These are phyloP conservation scores for Colletotrichum musicola DNA, from an alignment of 2,329 filamentous ascomycete species.

Conservation along the genomic window DNA sequence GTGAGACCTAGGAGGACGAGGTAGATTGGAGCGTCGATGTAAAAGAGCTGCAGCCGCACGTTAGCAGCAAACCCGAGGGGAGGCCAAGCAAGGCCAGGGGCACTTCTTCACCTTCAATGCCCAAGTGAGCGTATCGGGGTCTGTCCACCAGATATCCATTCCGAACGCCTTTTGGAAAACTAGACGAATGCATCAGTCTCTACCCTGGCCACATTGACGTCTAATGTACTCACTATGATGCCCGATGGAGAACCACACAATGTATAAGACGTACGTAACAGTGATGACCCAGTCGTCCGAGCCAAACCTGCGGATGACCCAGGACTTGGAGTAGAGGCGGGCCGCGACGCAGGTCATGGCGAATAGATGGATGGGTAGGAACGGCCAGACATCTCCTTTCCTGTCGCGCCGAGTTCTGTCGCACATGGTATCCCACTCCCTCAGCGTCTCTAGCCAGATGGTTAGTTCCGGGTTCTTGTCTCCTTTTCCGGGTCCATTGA, in stretches of 20 bases:
- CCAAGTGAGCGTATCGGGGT: slow-evolving; percentile 14
- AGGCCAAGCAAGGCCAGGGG: too few species aligned
- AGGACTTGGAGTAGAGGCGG: slow-evolving; percentile 13
- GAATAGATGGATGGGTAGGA: slow-evolving; percentile 24
- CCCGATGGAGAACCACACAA: slow-evolving; percentile 13
- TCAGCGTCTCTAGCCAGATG: not conserved
- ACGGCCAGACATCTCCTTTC: slow-evolving; percentile 18
- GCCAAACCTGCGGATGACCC: slow-evolving; percentile 17
- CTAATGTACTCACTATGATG: slow-evolving; percentile 13
- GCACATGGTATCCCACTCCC: slow-evolving; percentile 31
- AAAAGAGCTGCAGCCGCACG: slow-evolving; percentile 6
- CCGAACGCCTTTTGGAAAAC: slow-evolving; percentile 20
- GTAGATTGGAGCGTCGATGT: slow-evolving; percentile 15
- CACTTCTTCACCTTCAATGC: slow-evolving; percentile 7
- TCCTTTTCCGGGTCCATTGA: not conserved
- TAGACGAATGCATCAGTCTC: not conserved
- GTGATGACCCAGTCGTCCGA: slow-evolving; percentile 27
- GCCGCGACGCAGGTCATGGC: slow-evolving; percentile 11
- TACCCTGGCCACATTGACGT: not conserved
- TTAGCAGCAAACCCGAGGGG: not conserved
- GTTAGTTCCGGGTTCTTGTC: not conserved
- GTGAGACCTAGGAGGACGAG: slow-evolving; percentile 18
- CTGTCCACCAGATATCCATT: slow-evolving; percentile 27
- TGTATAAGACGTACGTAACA: slow-evolving; percentile 13
- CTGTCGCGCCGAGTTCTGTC: slow-evolving; percentile 10